These are phyloP conservation scores for Pistacia integerrima DNA, from an alignment of 345 rosid genomes.

Conservation along the genomic window DNA sequence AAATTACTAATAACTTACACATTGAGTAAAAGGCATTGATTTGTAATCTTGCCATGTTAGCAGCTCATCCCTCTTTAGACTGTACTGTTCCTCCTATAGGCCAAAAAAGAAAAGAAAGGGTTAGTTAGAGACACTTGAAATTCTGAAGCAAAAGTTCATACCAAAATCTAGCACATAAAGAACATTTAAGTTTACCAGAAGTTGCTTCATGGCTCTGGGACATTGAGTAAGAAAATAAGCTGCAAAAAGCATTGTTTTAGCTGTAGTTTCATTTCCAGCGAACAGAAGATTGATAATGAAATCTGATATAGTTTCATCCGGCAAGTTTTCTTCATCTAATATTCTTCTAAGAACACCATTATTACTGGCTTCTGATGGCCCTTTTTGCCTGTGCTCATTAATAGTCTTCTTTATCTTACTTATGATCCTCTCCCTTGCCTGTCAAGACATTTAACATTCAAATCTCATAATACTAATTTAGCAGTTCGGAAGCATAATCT, in stretches of 20 bases:
- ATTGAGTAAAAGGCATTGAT: constrained; percentile 82
- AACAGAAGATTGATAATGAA: constrained; percentile 83
- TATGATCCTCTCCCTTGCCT: constrained; percentile 78
- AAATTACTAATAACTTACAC: constrained; percentile 46
- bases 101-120: background rate
- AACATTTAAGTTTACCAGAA: constrained; percentile 38
- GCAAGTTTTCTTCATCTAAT: constrained; percentile 66
- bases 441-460: background rate
- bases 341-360: constrained; percentile 70
- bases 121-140: background rate
- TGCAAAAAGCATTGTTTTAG: constrained; percentile 85
- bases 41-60: constrained; percentile 83
- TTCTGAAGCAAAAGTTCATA: background rate
- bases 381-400: constrained; percentile 34
- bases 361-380: constrained; percentile 30
- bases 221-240: constrained; percentile 73
- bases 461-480: background rate
- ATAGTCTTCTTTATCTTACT: constrained; percentile 57
- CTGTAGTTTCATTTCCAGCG: constrained; percentile 89
- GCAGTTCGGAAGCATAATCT: background rate
- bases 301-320: constrained; percentile 66
- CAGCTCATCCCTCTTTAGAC: constrained; percentile 27
- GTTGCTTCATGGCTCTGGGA: constrained; percentile 61
- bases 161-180: background rate
- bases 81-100: constrained; percentile 75